phyloP scores from a whole-genome alignment of 768 basidiomycete species.

The Podaxis sp. region DNA sequence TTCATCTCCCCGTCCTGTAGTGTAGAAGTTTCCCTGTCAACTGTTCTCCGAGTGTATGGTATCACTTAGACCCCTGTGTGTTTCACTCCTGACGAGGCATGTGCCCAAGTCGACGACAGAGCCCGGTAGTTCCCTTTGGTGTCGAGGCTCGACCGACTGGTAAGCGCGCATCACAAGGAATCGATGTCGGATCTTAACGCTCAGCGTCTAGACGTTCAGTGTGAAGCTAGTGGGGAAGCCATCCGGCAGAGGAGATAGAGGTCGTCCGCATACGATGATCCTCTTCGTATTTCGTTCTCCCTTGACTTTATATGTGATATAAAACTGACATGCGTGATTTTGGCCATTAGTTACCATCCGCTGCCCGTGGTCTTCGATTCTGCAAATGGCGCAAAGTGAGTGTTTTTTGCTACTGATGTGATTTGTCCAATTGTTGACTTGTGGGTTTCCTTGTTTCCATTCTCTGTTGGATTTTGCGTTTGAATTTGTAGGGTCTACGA shows the following conservation, averaged over 20 bases:
- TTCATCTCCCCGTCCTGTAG: conserved; percentile 1
- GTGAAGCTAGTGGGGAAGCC: background rate
- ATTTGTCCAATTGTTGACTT: conserved; percentile 4
- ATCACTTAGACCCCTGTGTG: conserved; percentile 3
- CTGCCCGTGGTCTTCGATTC: conserved; percentile 92
- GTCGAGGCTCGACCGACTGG: conserved; percentile 10
- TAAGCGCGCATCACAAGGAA: background rate
- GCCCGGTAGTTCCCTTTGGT: background rate
- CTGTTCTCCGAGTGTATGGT: background rate
- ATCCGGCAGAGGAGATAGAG: background rate
- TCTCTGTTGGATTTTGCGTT: background rate
- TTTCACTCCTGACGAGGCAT: background rate
- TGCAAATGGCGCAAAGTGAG: conserved; percentile 88
- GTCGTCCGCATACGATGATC: conserved; percentile 12
- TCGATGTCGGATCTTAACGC: background rate
- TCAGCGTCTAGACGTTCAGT: conserved; percentile 8
- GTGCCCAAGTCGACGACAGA: conserved; percentile 7
- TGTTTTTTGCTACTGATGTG: conserved; percentile 37
- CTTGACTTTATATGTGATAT: conserved; percentile 20
- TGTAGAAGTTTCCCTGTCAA: background rate
- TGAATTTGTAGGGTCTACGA: conserved; percentile 71
- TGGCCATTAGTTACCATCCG: conserved; percentile 85
- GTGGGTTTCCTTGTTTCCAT: conserved; percentile 17
- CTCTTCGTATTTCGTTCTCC: conserved; percentile 24
- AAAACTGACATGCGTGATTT: conserved; percentile 41